Evolutionary conservation across 441 rosid genomes (phyloP).

Genomic region (Breynia disticha): DNA sequence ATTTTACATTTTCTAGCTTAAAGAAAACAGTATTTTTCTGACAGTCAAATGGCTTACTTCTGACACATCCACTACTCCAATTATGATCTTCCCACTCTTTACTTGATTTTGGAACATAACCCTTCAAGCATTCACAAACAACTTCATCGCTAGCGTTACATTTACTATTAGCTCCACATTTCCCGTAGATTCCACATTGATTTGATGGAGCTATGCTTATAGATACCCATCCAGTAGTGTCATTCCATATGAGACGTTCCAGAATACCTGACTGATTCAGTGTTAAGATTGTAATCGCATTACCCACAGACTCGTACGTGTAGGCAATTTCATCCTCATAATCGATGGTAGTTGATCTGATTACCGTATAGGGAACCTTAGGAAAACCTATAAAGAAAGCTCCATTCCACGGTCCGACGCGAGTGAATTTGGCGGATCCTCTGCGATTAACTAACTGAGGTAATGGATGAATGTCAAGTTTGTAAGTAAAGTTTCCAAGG

Average conservation of each 20-base stretch:
- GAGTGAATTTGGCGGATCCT: neutral
- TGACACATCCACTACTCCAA: constrained; percentile 18
- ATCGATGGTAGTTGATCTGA: constrained; percentile 6
- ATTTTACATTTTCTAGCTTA: constrained; percentile 3
- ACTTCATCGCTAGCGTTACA: constrained; percentile 1
- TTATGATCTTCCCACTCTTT: neutral
- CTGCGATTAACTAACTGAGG: constrained; percentile 4
- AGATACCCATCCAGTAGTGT: neutral
- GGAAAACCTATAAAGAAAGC: constrained; percentile 7
- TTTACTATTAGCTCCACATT: constrained; percentile 8
- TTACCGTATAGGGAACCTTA: neutral
- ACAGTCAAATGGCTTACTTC: constrained; percentile 10
- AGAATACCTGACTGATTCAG: constrained; percentile 1
- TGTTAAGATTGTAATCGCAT: neutral
- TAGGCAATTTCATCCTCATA: constrained; percentile 13
- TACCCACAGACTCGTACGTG: neutral
- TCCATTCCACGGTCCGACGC: constrained; percentile 23
- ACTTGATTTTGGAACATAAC: constrained; percentile 16
- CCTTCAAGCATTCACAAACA: constrained; percentile 22
- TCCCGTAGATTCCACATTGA: neutral
- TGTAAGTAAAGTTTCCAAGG: constrained; percentile 8
- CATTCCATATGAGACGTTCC: neutral
- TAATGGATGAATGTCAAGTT: constrained; percentile 3
- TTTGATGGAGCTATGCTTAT: neutral
- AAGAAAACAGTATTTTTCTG: constrained; percentile 10